A percentile compares a stretch with the other conserved stretches of the same genome.
These are phyloP conservation scores for Mycosphaerella sp. DNA, from an alignment of 2,329 filamentous ascomycete genomes.

Conservation along the genomic window DNA sequence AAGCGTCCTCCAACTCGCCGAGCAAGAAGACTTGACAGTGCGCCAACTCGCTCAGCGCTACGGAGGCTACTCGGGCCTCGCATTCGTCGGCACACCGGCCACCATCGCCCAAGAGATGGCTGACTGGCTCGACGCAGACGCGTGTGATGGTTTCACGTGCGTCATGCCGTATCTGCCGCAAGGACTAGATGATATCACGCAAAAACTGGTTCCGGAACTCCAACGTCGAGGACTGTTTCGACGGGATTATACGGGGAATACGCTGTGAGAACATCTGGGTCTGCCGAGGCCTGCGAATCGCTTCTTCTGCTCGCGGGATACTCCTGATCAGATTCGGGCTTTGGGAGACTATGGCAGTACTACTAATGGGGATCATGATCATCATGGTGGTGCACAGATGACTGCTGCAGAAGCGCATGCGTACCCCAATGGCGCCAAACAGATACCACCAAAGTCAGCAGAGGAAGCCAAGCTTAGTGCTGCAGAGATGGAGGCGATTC, in stretches of 20 bases:
- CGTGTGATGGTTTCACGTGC: slow-evolving; percentile 26
- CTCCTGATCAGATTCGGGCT: slow-evolving; percentile 11
- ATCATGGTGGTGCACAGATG: slow-evolving; percentile 7
- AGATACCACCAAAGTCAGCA: slow-evolving; percentile 1
- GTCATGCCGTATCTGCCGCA: slow-evolving; percentile 25
- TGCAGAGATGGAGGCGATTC: slow-evolving; percentile 10
- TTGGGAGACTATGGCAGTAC: slow-evolving; percentile 7
- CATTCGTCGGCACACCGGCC: slow-evolving; percentile 22
- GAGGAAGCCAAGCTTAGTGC: not conserved
- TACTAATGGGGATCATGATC: slow-evolving; percentile 1
- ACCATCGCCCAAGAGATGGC: slow-evolving; percentile 24
- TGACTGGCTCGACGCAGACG: slow-evolving; percentile 22
- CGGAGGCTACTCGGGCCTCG: slow-evolving; percentile 23
- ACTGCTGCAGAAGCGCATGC: slow-evolving; percentile 11
- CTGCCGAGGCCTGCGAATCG: slow-evolving; percentile 23
- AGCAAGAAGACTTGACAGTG: slow-evolving; percentile 23
- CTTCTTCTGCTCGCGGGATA: slow-evolving; percentile 20
- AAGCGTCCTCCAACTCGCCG: slow-evolving; percentile 21
- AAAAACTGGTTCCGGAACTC: slow-evolving; percentile 24
- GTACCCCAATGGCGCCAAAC: slow-evolving; percentile 6
- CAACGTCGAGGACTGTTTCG: slow-evolving; percentile 23
- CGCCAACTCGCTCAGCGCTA: slow-evolving; percentile 25
- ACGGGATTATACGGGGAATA: slow-evolving; percentile 23
- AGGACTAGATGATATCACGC: slow-evolving; percentile 25
- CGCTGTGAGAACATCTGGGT: slow-evolving; percentile 25